These are phyloP conservation scores for Termitomyces eurrhizus DNA, from an alignment of 768 basidiomycete species.

Conservation along the genomic window DNA sequence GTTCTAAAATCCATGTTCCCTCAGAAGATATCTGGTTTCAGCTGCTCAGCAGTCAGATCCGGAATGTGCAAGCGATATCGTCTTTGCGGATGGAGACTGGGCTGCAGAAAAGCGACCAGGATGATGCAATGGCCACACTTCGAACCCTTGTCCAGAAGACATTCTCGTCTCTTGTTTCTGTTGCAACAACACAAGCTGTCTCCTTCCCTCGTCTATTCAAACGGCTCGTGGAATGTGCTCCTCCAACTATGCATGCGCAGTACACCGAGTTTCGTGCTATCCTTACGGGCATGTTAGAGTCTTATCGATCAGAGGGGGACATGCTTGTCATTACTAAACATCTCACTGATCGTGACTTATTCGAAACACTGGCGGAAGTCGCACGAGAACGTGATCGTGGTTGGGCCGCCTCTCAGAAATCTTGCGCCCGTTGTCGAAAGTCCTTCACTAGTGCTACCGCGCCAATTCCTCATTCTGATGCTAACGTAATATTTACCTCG, in stretches of 20 bases:
- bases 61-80: conserved; percentile 69
- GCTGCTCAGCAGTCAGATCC: conserved; percentile 77
- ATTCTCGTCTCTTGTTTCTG: conserved; percentile 80
- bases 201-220: conserved; percentile 94
- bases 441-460: conserved; percentile 19
- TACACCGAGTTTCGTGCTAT: conserved; percentile 93
- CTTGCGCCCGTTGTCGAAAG: conserved; percentile 53
- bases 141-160: conserved; percentile 80
- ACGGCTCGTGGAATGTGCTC: conserved; percentile 75
- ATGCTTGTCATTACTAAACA: conserved; percentile 82
- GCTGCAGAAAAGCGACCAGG: conserved; percentile 10
- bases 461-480: conserved; percentile 8
- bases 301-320: conserved; percentile 90
- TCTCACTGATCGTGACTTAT: conserved; percentile 79
- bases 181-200: conserved; percentile 70
- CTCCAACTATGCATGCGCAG: conserved; percentile 55
- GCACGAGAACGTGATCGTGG: conserved; percentile 55
- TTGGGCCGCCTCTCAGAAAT: conserved; percentile 50
- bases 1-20: conserved; percentile 36
- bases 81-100: conserved; percentile 28
- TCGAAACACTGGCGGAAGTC: conserved; percentile 62
- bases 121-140: conserved; percentile 44
- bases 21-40: conserved; percentile 90
- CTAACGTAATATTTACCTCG: conserved; percentile 12
- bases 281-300: conserved; percentile 92